Evolutionary conservation across 2,329 filamentous ascomycete genomes (phyloP).

Genomic region (Alternaria consortialis): DNA sequence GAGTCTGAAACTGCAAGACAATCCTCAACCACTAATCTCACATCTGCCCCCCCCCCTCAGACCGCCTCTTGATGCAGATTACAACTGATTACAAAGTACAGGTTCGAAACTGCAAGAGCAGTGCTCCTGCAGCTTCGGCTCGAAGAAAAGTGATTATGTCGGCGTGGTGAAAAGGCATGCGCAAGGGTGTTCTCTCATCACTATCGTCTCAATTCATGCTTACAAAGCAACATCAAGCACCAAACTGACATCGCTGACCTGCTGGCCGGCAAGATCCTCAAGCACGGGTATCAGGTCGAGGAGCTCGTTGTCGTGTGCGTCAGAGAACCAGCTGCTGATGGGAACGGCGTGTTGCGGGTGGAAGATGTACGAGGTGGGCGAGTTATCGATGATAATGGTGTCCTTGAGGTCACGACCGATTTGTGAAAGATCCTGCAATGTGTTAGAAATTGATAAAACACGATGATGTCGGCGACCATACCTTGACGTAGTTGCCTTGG

Average conservation of each 20-base stretch:
- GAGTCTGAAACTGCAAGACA: conserved; percentile 5
- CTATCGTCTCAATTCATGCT: conserved; percentile 32
- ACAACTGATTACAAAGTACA: conserved; percentile 53
- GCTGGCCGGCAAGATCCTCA: conserved; percentile 88
- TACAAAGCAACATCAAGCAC: conserved; percentile 87
- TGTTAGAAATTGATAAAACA: neutral
- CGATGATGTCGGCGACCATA: conserved; percentile 30
- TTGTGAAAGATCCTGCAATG: conserved; percentile 81
- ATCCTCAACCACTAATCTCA: conserved; percentile 4
- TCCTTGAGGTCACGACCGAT: conserved; percentile 94
- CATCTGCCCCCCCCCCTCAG: conserved; percentile 13
- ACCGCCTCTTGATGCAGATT: conserved; percentile 47
- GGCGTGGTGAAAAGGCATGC: conserved; percentile 34
- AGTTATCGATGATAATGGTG: conserved; percentile 99
- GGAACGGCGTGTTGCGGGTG: conserved; percentile 98
- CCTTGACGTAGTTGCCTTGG: conserved; percentile 98
- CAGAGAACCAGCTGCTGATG: conserved; percentile 99
- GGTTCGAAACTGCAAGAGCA: conserved; percentile 16
- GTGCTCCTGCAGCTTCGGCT: conserved; percentile 11
- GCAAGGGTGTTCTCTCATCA: conserved; percentile 36
- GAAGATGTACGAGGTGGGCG: conserved; percentile 98
- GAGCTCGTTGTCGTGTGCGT: conserved; percentile 98
- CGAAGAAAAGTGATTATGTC: conserved; percentile 32
- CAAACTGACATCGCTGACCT: conserved; percentile 94
- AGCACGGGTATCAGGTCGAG: conserved; percentile 97